Evolutionary conservation across 805 yeast species (phyloP), one percentile per base, ranked within the genome.

Genomic region (Sungouiella blattae): DNA sequence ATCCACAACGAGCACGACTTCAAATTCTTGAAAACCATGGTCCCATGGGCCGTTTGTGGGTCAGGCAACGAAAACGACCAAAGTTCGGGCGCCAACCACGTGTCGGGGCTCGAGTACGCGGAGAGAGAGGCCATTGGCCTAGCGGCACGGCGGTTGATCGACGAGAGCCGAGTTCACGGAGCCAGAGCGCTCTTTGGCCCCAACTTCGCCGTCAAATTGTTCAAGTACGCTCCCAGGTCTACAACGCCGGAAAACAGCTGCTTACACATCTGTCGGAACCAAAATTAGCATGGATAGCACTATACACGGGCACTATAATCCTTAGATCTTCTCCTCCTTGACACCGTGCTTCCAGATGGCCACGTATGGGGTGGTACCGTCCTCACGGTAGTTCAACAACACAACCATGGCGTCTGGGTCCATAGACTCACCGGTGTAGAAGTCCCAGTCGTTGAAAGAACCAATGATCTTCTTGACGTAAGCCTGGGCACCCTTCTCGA

Each of bases 311-410:
- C 18, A 24, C 18, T 16, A 18, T 20, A 20, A 7, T 9, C 8
- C 23, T 28, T 88, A 91, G 78, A 91, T 78, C 83, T 93, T 93
- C 70, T 76, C 80, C 68, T 80, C 87, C 58, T 67, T 74, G 55
- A 86, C 81, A 80, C 98, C 98, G 74, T 93, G 98, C 78, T 91
- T 93, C 98, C 98, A 93, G 83, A 89, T 82, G 52, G 89, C 87
- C 62, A 91, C 93, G 75, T 66, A 93, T 64, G 98, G 98, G 56
- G 98, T 93, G 58, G 81, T 76, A 77, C 98, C 98, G 67, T 93
- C 98, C 78, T 93, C 98, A 76, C 98, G 94, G 88, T 91, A 93
- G 94, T 93, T 93, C 73, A 93, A 85, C 69, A 93, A 80, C 55
- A 88, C 87, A 64, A 93, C 73, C 98, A 93, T 93, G 56, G 83